Conservation (phyloP, 441 rosid species). For the Pelargonium australe region DNA sequence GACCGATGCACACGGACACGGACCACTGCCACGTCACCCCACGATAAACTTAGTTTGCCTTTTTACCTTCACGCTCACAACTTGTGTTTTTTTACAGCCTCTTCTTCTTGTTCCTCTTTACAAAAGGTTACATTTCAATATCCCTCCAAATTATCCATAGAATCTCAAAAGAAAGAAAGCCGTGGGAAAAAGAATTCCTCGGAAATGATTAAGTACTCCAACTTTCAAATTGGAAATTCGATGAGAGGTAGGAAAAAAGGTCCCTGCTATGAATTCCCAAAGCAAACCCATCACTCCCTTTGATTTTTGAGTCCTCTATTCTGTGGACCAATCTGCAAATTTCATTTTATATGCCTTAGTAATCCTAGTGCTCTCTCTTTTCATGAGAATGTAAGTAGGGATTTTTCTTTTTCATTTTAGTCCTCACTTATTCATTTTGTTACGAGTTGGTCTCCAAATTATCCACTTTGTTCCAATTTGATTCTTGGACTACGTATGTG, state of each 20-base stretch:
- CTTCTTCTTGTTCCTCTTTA: slow-evolving; percentile 26
- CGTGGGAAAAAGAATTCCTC: slow-evolving; percentile 26
- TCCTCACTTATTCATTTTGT: too few relatives aligned
- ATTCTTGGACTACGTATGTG: too few relatives aligned
- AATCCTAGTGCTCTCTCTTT: too few relatives aligned
- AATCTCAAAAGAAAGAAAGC: slow-evolving; percentile 24
- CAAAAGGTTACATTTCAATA: slow-evolving; percentile 27
- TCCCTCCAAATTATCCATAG: slow-evolving; percentile 19
- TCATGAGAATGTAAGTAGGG: too few relatives aligned
- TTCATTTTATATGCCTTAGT: too few relatives aligned
- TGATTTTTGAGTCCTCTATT: background rate
- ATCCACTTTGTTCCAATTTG: too few relatives aligned
- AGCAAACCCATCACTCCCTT: background rate
- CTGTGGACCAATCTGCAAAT: too few relatives aligned
- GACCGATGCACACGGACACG: slow-evolving; percentile 20
- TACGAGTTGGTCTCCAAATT: too few relatives aligned
- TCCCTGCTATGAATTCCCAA: background rate
- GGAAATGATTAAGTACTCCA: slow-evolving; percentile 31
- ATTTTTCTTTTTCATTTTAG: too few relatives aligned
- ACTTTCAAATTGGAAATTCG: background rate
- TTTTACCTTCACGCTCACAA: slow-evolving; percentile 38
- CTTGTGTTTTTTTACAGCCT: slow-evolving; percentile 21
- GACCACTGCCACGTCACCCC: background rate
- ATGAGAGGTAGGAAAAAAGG: slow-evolving; percentile 5
- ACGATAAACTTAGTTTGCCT: slow-evolving; percentile 32